These are phyloP conservation scores for Debaryomycetaceae sp. DNA, from an alignment of 1,139 yeast genomes.

Conservation along the genomic window DNA sequence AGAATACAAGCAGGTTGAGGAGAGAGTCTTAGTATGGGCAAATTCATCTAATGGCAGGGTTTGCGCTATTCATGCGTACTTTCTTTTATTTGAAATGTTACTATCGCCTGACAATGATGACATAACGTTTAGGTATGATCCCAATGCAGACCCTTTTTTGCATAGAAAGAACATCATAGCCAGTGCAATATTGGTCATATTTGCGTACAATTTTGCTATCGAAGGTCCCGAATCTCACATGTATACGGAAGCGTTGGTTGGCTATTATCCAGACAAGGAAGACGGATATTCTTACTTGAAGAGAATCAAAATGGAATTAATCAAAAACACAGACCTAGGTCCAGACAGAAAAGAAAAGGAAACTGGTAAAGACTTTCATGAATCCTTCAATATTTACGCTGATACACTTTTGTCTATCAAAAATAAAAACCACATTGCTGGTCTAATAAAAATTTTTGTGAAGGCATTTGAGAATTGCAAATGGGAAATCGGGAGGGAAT, in stretches of 20 bases:
- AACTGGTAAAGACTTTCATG: conserved; percentile 10
- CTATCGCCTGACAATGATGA: conserved; percentile 16
- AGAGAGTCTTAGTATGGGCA: conserved; percentile 46
- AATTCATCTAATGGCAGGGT: conserved; percentile 11
- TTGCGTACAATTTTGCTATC: conserved; percentile 53
- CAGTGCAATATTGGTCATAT: conserved; percentile 50
- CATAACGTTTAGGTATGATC: conserved; percentile 35
- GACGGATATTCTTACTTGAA: conserved; percentile 35
- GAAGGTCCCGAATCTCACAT: conserved; percentile 53
- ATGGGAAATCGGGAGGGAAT: conserved; percentile 57
- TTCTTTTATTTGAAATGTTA: conserved; percentile 22
- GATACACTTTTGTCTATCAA: conserved; percentile 11
- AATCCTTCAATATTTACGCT: conserved; percentile 13
- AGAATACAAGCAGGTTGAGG: conserved; percentile 27
- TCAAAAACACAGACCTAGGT: conserved; percentile 11
- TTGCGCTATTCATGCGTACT: conserved; percentile 52
- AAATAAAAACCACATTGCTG: conserved; percentile 36
- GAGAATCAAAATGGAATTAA: conserved; percentile 35
- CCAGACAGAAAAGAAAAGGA: conserved; percentile 3
- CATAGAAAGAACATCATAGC: conserved; percentile 58
- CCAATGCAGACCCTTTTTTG: conserved; percentile 50
- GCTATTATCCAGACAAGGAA: conserved; percentile 23
- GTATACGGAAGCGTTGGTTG: conserved; percentile 13
- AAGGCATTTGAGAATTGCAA: conserved; percentile 36
- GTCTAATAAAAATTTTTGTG: conserved; percentile 45